These are phyloP conservation scores for Nicotiana obtusifolia DNA, from an alignment of 257 asterid genomes.

Conservation along the genomic window DNA sequence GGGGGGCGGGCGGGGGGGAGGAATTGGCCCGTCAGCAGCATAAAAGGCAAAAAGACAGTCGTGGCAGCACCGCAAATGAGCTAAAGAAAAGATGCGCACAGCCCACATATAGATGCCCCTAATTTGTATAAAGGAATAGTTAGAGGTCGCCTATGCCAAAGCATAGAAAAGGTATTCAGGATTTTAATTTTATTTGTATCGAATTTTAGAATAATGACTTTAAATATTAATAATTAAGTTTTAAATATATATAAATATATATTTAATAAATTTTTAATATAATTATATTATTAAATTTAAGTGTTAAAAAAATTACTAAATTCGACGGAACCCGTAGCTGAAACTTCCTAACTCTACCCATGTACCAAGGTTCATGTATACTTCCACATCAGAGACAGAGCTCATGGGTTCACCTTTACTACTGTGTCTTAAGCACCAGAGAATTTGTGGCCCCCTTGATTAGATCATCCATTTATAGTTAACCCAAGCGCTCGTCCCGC, in stretches of 20 bases:
- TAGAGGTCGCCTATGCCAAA: not conserved
- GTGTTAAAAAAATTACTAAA: no score
- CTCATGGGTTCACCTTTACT: not conserved
- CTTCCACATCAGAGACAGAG: not conserved
- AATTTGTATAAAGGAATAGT: not conserved
- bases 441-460: not conserved
- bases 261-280: no score
- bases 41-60: conserved; percentile 12
- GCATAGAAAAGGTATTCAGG: no score
- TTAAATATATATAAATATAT: no score
- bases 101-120: conserved; percentile 4
- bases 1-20: not conserved
- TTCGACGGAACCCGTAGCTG: no score
- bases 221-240: no score
- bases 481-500: no score
- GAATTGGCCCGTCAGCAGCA: not conserved
- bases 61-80: conserved; percentile 26
- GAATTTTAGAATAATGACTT: no score
- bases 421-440: not conserved
- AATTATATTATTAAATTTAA: accelerated
- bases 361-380: not conserved
- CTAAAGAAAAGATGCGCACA: conserved; percentile 12
- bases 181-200: no score
- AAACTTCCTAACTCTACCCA: no score
- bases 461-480: not conserved